Evolutionary conservation across 2,329 filamentous ascomycete genomes (phyloP).

Genomic region (Zalaria sp.): DNA sequence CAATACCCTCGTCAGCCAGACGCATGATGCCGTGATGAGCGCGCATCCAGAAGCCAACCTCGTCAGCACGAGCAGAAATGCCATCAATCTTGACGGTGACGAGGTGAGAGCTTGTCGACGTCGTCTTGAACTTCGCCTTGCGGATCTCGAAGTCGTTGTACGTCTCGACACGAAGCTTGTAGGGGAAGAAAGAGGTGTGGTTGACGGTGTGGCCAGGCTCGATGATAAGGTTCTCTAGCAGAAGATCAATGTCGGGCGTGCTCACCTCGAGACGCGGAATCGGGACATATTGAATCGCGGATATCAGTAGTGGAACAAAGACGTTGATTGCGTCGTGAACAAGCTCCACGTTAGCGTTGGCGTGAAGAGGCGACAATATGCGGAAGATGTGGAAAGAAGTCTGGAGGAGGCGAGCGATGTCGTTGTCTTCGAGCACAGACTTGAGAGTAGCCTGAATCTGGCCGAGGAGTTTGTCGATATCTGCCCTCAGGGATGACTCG

Average conservation of each 20-base stretch:
- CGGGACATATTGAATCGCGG: constrained; percentile 71
- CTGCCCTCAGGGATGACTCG: constrained; percentile 54
- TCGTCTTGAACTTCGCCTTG: constrained; percentile 60
- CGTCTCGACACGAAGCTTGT: constrained; percentile 65
- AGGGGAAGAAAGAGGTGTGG: constrained; percentile 76
- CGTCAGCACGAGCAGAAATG: constrained; percentile 68
- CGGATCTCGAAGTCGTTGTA: constrained; percentile 77
- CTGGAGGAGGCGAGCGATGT: constrained; percentile 54
- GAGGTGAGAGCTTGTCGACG: constrained; percentile 49
- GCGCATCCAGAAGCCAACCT: constrained; percentile 81
- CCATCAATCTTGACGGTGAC: constrained; percentile 71
- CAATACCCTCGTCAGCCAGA: constrained; percentile 70
- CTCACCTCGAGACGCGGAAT: constrained; percentile 84
- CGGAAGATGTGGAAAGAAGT: constrained; percentile 54
- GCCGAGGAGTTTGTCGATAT: constrained; percentile 57
- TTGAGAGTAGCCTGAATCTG: constrained; percentile 55
- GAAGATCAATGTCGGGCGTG: constrained; percentile 66
- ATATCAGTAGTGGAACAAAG: constrained; percentile 64
- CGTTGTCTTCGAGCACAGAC: constrained; percentile 56
- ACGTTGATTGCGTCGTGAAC: constrained; percentile 64
- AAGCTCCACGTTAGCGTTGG: constrained; percentile 55
- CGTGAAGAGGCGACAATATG: constrained; percentile 52
- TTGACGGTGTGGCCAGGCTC: constrained; percentile 79
- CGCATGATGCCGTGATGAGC: constrained; percentile 62
- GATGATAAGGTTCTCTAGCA: constrained; percentile 81